phyloP scores from a whole-genome alignment of 1,284 basidiomycete genomes.

The Moesziomyces parantarcticus region DNA sequence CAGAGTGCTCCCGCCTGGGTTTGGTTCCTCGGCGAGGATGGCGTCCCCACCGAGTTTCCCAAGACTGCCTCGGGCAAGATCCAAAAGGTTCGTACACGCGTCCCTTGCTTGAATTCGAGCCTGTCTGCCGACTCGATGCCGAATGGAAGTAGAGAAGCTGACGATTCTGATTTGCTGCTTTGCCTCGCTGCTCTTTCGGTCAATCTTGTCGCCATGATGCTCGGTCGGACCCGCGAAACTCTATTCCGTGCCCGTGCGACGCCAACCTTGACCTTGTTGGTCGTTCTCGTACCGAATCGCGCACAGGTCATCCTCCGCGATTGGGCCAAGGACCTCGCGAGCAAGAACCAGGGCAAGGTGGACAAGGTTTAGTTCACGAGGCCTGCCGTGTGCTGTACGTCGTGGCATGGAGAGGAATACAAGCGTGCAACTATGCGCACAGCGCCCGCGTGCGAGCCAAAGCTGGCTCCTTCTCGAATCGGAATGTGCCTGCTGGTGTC shows the following conservation, averaged over 20 bases:
- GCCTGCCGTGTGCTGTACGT: background rate
- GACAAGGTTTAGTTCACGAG: conserved; percentile 18
- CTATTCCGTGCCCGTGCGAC: conserved; percentile 1
- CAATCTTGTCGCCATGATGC: conserved; percentile 3
- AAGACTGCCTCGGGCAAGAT: conserved; percentile 90
- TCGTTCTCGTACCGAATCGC: background rate
- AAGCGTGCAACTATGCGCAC: background rate
- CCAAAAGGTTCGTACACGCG: conserved; percentile 74
- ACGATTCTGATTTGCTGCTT: conserved; percentile 11
- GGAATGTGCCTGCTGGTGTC: too few relatives aligned
- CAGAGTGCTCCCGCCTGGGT: conserved; percentile 77
- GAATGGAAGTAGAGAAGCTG: background rate
- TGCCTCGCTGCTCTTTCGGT: conserved; percentile 24
- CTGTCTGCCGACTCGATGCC: background rate
- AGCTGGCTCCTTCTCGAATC: too few relatives aligned
- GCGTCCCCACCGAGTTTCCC: conserved; percentile 75
- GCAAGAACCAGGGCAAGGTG: conserved; percentile 41
- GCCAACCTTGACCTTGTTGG: conserved; percentile 9
- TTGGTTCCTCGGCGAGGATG: conserved; percentile 81
- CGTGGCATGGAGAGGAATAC: background rate
- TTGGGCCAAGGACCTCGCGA: conserved; percentile 66
- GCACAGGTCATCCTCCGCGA: conserved; percentile 70
- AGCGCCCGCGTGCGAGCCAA: background rate
- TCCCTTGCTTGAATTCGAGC: background rate
- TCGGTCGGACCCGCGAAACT: conserved; percentile 15